Base-by-base conservation (phyloP, 208 protist species). In the Trypanosoma vivax region DNA sequence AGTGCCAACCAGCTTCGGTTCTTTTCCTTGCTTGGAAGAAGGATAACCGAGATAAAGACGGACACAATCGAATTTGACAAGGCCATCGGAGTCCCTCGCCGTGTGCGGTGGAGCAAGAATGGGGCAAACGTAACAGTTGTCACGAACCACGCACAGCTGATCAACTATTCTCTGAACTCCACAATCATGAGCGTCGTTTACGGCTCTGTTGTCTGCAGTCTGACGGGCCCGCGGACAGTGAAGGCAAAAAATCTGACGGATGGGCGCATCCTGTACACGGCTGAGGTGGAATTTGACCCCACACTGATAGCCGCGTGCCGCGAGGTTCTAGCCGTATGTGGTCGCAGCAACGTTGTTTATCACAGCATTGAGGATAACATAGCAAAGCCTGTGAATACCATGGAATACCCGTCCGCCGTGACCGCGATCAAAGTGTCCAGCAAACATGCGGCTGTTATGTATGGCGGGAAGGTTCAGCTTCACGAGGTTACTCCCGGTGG, bases 211-310 rank as follows among this genome's bases (percentile, higher is more conserved):
- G 61, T 95, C 34, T 88, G 92, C 47, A 91, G 82, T 50, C 75
- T 98, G 13, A 77, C 82, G 16, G 93, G 87, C 14, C 55, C 94
- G 11, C 80, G 80, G 14, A 83, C 90, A 28, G 60, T 98, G 3
- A 74, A 69, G 2, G 79, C 97, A 23, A 83, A 78, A 47, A 90
- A 90, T 50, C 53, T 93, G 16, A 65, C 76, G n/a, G 81, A 83
- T 18, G 78, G 73, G 16, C 60, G 58, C 21, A 60, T 83, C 19
- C 23, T 95, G 23, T 84, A 78, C 46, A 83, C 66, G 3, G 67
- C 95, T 6, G 49, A 66, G 0, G 75, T 97, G 50, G 74, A 86
- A 37, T 77, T 86, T 33, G 91, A 98, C 33, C 92, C 95, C 0
- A 63, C 63, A 31, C 79, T 96, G 40, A 77, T 97, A 46, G 73